Percentiles rank a stretch among this genome's conserved stretches.
Evolutionary conservation across 2,329 filamentous ascomycete genomes (phyloP).

Genomic region (Geosmithia flava): DNA sequence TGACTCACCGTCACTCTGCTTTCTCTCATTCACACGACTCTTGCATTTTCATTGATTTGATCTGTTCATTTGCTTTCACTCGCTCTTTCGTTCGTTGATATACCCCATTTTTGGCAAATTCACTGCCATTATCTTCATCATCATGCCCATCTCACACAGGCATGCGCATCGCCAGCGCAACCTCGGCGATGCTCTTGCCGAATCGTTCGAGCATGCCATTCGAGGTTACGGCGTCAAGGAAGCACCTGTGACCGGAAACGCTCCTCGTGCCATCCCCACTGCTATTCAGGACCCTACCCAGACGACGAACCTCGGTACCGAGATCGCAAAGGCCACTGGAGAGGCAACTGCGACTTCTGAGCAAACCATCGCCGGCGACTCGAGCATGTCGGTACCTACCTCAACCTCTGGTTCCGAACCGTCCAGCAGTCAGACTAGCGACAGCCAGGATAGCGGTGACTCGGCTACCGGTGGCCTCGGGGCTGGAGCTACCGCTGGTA

Average conservation of each 20-base stretch:
- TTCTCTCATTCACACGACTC: neutral
- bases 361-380: slow-evolving; percentile 4
- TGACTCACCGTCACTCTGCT: neutral
- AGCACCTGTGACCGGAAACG: neutral
- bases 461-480: neutral
- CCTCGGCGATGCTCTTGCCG: slow-evolving; percentile 10
- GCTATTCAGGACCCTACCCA: slow-evolving; percentile 3
- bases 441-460: neutral
- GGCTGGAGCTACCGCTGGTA: slow-evolving; percentile 56
- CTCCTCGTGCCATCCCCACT: slow-evolving; percentile 2
- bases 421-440: slow-evolving; percentile 1
- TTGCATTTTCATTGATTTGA: neutral
- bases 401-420: slow-evolving; percentile 3
- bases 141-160: slow-evolving; percentile 16
- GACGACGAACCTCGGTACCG: slow-evolving; percentile 10
- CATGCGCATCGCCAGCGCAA: slow-evolving; percentile 14
- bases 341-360: slow-evolving; percentile 5
- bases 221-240: neutral
- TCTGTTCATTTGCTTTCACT: neutral
- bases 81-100: neutral
- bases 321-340: slow-evolving; percentile 17
- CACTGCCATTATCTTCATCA: slow-evolving; percentile 2
- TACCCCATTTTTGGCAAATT: neutral
- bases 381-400: slow-evolving; percentile 7
- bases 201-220: slow-evolving; percentile 1